Evolutionary conservation across 306 rosid species (phyloP), one percentile per base, ranked within the genome.

Genomic region (Quercus parvula): DNA sequence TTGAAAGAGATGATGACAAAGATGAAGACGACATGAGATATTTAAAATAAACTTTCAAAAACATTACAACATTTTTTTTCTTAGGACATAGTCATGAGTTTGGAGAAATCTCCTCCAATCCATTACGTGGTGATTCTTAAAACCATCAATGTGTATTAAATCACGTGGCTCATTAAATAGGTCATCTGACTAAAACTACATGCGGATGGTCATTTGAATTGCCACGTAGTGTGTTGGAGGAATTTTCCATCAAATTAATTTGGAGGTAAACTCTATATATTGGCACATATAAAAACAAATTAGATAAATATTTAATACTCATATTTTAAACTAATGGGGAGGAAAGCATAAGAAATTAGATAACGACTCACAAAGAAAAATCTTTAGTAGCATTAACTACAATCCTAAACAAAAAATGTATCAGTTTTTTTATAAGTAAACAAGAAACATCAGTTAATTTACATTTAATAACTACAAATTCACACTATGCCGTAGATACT

Each of bases 151-250:
- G 0, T 38, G 46, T 38, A 38, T 38, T 7, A 7, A 38, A 38
- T 38, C 11, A 38, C 0, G 0, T 7, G 46, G 0, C 46, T 38
- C 0, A 7, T 38, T 7, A 38, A 38, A 38, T 38, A 38, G 10
- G 46, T 7, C 0, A 38, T 7, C 0, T 2, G 2, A 7, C 3
- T 7, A 38, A 38, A 38, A 38, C 46, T 38, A 38, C 46, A 38
- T 7, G 2, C 0, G 0, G 2, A 38, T 38, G 0, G 11, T 7
- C 11, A 0, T 38, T 38, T 38, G 0, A 38, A 38, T 38, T 38
- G 46, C 2, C 46, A 38, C 0, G 11, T 38, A 38, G 3, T 38
- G 46, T 38, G 46, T 7, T 7, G 46, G 11, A 7, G 2, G 2
- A 38, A 38, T 38, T 38, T 38, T 38, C 46, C 2, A 38, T 38